Conservation (phyloP, 108 stramenopile genomes). For the Discostella pseudostelligera region DNA sequence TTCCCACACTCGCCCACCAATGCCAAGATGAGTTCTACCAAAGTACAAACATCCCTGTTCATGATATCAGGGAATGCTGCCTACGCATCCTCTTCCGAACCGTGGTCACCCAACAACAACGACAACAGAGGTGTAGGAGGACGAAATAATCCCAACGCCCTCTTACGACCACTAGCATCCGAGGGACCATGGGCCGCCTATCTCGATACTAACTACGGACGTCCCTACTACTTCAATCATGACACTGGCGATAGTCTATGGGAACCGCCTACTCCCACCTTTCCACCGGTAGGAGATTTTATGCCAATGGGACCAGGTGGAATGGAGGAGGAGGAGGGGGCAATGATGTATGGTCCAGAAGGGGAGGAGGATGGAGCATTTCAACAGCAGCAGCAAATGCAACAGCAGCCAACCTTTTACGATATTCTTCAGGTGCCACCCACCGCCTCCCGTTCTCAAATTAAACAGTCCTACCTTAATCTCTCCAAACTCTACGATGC, state of each 20-base stretch:
- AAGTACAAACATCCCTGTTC: background rate
- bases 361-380: background rate
- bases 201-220: constrained; percentile 19
- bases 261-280: constrained; percentile 40
- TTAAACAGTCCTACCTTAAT: constrained; percentile 20
- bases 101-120: background rate
- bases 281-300: constrained; percentile 7
- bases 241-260: constrained; percentile 43
- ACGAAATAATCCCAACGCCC: too few species aligned
- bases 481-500: constrained; percentile 1
- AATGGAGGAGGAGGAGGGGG: background rate
- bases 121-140: too few species aligned
- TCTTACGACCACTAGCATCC: constrained; percentile 10
- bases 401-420: constrained; percentile 24
- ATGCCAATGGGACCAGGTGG: background rate
- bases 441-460: constrained; percentile 32
- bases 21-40: background rate
- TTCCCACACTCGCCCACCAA: background rate
- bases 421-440: constrained; percentile 32
- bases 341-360: background rate
- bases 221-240: constrained; percentile 45
- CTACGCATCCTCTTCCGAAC: constrained; percentile 4
- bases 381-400: constrained; percentile 5
- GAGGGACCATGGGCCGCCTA: constrained; percentile 49
- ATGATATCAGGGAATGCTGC: background rate